Evolutionary conservation across 164 flowering plant genomes (phyloP).

Genomic region (Nymphaea thermarum): DNA sequence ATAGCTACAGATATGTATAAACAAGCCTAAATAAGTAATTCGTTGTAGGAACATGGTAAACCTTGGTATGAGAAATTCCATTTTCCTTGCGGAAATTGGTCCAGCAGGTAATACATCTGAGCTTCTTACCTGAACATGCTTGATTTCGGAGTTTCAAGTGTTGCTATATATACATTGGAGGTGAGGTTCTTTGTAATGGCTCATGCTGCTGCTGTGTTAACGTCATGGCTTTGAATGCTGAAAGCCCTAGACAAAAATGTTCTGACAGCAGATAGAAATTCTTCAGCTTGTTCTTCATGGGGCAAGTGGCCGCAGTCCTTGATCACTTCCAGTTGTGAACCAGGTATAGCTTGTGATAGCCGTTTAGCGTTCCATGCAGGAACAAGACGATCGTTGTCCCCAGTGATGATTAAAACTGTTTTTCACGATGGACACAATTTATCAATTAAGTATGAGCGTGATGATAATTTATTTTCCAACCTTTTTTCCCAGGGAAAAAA

Average conservation of each 20-base stretch:
- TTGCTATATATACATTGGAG: too few relatives aligned
- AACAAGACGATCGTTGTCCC: slow-evolving; percentile 74
- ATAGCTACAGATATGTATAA: too few relatives aligned
- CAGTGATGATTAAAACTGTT: slow-evolving; percentile 74
- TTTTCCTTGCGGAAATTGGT: too few relatives aligned
- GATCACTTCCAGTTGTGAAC: slow-evolving; percentile 51
- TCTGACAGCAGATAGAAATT: slow-evolving; percentile 48
- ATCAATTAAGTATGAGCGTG: too few relatives aligned
- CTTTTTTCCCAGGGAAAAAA: too few relatives aligned
- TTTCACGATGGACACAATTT: background rate
- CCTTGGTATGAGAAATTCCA: too few relatives aligned
- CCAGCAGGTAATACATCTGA: too few relatives aligned
- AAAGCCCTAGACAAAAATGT: slow-evolving; percentile 29
- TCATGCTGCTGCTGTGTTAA: background rate
- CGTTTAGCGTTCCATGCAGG: slow-evolving; percentile 86
- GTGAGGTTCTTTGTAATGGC: background rate
- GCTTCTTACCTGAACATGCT: too few relatives aligned
- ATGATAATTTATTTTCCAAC: too few relatives aligned
- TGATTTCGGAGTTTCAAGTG: too few relatives aligned
- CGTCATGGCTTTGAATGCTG: background rate
- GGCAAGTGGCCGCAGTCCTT: slow-evolving; percentile 91
- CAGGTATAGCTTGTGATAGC: slow-evolving; percentile 60
- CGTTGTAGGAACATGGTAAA: too few relatives aligned
- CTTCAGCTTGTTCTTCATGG: slow-evolving; percentile 75
- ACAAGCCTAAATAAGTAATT: too few relatives aligned